These are phyloP conservation scores for Colletotrichum coccodes DNA, from an alignment of 2,329 filamentous ascomycete species.

Conservation along the genomic window DNA sequence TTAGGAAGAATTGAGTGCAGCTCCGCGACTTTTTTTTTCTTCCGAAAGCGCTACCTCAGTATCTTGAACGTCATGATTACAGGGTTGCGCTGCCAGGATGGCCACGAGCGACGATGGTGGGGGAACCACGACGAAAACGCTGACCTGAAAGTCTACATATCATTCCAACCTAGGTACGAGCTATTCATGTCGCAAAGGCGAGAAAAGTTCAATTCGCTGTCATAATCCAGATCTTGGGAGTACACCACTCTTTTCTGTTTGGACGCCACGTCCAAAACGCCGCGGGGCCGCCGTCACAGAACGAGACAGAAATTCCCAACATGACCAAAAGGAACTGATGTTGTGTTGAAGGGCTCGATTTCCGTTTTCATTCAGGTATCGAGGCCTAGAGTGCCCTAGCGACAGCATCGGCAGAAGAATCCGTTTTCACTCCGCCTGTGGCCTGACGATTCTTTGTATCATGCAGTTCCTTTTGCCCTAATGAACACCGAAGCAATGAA, in stretches of 20 bases:
- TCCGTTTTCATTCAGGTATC: conserved; percentile 37
- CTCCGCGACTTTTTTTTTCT: not conserved
- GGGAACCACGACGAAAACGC: not conserved
- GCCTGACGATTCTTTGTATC: conserved; percentile 49
- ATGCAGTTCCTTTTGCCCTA: conserved; percentile 61
- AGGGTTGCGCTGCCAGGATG: not conserved
- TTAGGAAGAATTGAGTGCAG: not conserved
- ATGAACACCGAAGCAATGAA: conserved; percentile 66
- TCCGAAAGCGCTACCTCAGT: not conserved
- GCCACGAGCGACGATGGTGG: not conserved
- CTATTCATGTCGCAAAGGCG: not conserved
- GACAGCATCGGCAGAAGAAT: conserved; percentile 51
- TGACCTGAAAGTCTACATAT: not conserved
- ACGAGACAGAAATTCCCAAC: conserved; percentile 13
- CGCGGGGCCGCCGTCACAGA: conserved; percentile 23
- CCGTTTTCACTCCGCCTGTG: conserved; percentile 47
- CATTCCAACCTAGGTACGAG: no score
- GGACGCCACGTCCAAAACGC: conserved; percentile 17
- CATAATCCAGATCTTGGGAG: conserved; percentile 17
- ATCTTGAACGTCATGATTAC: conserved; percentile 33
- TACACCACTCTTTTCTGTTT: conserved; percentile 18
- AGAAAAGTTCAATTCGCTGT: conserved; percentile 31
- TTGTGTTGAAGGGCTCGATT: conserved; percentile 31
- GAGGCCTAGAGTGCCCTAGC: conserved; percentile 45
- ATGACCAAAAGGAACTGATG: conserved; percentile 13